Evolutionary conservation across 2,329 filamentous ascomycete genomes (phyloP), one percentile per base, ranked within the genome.

Genomic region (Kalaharituber pfeilii): DNA sequence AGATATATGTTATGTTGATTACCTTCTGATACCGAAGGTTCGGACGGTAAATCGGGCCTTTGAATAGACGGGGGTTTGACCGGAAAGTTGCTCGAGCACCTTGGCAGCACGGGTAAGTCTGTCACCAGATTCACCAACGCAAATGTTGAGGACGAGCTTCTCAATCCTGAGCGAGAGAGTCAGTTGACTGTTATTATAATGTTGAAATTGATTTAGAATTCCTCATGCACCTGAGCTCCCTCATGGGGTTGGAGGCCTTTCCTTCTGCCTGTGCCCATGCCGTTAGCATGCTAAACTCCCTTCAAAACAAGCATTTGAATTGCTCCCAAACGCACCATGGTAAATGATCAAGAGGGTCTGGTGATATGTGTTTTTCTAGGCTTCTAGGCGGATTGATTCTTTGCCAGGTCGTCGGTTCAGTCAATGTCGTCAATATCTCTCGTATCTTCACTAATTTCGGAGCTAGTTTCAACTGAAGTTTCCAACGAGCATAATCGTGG

Each of bases 11-110:
- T 15, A 25, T 5, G 42, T 47, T 39, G 24, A 47, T 47, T 47
- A 47, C 42, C 42, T 47, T 74, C 91, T 89, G 81, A 98, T 98
- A 83, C 91, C 91, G 76, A 98, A 98, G 71, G 89, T 96, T 78
- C 91, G 89, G 81, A 98, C 91, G 67, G 91, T 98, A 83, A 96
- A 98, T 71, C 91, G 86, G 74, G 91, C 91, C 85, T 98, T 98
- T 89, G 86, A 94, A 87, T 98, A 98, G 76, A 98, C 91, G 68
- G 91, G 91, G 67, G 91, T 96, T 80, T 98, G 91, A 88, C 91
- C 91, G 75, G 80, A 86, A 73, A 98, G 79, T 81, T 98, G 91
- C 80, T 98, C 91, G 68, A 98, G 81, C 81, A 98, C 91, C 82
- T 98, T 98, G 71, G 91, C 91, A 72, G 91, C 91, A 84, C 91